Conservation (phyloP, 768 basidiomycete genomes). For the Neoboletus magnificus region DNA sequence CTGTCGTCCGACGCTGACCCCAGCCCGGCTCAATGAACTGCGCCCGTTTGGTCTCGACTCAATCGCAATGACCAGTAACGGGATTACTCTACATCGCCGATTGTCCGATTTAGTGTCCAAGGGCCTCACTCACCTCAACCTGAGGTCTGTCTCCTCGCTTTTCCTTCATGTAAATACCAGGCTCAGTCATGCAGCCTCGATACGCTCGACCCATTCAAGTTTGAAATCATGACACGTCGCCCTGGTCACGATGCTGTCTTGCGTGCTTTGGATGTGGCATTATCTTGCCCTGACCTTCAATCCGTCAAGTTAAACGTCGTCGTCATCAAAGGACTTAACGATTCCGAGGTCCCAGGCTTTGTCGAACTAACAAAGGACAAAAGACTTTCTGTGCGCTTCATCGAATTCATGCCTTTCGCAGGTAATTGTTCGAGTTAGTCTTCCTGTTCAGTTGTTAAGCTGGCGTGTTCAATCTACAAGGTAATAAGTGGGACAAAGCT, state of each 20-base stretch:
- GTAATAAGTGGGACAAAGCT: slow-evolving; percentile 79
- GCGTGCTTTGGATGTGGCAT: slow-evolving; percentile 60
- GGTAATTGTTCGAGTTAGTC: slow-evolving; percentile 41
- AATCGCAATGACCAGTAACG: slow-evolving; percentile 87
- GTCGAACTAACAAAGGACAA: slow-evolving; percentile 68
- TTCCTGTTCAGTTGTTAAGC: slow-evolving; percentile 3
- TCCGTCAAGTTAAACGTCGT: slow-evolving; percentile 84
- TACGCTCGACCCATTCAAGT: slow-evolving; percentile 82
- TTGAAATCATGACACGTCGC: slow-evolving; percentile 82
- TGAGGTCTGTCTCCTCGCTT: slow-evolving; percentile 44
- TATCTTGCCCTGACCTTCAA: slow-evolving; percentile 45
- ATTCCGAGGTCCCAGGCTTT: slow-evolving; percentile 75
- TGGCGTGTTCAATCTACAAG: slow-evolving; percentile 34
- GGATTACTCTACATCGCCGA: slow-evolving; percentile 69
- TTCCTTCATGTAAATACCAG: not conserved
- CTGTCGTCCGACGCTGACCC: slow-evolving; percentile 5
- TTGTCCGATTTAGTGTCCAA: slow-evolving; percentile 63
- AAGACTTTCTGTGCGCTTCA: slow-evolving; percentile 73
- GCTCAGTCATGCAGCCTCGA: slow-evolving; percentile 55
- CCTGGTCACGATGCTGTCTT: slow-evolving; percentile 75
- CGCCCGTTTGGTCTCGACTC: slow-evolving; percentile 59
- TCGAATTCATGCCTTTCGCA: slow-evolving; percentile 94
- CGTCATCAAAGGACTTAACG: slow-evolving; percentile 77
- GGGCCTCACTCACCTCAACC: slow-evolving; percentile 75
- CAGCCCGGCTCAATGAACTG: slow-evolving; percentile 63